Percentiles rank a stretch among this genome's conserved stretches.
Evolutionary conservation across 352 stramenopile genomes (phyloP).

Genomic region (Phytopythium chamaehyphon): DNA sequence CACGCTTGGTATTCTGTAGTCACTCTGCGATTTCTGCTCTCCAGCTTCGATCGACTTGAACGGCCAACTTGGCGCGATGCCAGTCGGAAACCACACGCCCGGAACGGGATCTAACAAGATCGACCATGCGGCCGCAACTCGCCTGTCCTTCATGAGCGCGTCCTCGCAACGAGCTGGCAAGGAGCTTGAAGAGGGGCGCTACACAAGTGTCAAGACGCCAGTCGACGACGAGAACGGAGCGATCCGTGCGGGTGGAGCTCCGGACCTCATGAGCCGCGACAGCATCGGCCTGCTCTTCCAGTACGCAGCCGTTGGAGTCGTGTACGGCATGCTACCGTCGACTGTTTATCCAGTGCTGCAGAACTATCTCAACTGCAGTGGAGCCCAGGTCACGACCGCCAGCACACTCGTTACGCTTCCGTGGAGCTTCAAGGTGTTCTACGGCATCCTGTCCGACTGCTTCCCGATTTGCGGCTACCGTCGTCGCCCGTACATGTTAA

Average conservation of each 20-base stretch:
- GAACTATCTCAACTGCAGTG: constrained; percentile 34
- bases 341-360: constrained; percentile 42
- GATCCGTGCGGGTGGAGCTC: constrained; percentile 19
- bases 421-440: constrained; percentile 46
- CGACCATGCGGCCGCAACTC: constrained; percentile 5
- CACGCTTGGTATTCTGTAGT: too few species aligned
- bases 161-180: constrained; percentile 14
- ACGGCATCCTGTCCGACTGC: constrained; percentile 34
- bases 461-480: constrained; percentile 38
- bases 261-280: constrained; percentile 22
- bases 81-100: background rate
- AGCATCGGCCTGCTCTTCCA: constrained; percentile 32
- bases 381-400: constrained; percentile 29
- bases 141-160: constrained; percentile 16
- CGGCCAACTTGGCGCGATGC: too few species aligned
- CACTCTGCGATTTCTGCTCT: background rate
- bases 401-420: constrained; percentile 26
- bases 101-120: constrained; percentile 6
- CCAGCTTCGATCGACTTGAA: background rate
- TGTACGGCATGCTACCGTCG: constrained; percentile 30
- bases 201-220: constrained; percentile 16
- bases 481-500: constrained; percentile 36
- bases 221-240: constrained; percentile 18
- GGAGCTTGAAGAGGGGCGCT: constrained; percentile 12
- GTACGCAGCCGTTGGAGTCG: constrained; percentile 31